Evolutionary conservation across 1,139 yeast species (phyloP), one percentile per base, ranked within the genome.

Genomic region (Pichia sp.): DNA sequence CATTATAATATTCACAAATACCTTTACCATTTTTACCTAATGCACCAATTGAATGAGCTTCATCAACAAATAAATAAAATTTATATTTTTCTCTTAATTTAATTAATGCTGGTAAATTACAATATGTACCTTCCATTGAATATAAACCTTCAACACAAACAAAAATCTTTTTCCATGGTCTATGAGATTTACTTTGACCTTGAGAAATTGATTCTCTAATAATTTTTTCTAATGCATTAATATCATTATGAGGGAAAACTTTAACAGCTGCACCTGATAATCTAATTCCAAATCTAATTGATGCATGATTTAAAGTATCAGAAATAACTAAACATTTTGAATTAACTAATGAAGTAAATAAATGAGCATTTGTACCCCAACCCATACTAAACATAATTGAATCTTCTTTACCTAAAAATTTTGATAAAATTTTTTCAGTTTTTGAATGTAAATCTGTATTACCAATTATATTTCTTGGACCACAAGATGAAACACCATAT

Each of bases 11-110:
- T 63, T 94, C 97, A 68, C 97, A 90, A 33, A 92, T 83, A 60
- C 99, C 99, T 60, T 87, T 80, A 42, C 98, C 98, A 41, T 69
- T 67, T 35, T 95, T 94, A 29, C 99, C 99, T 66, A 92, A 75
- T 9, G 98, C 98, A 60, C 99, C 99, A 60, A 94, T 84, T 4
- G 97, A 90, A 64, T 92, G 99, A 22, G 98, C 98, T 66, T 92
- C 99, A 63, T 92, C 99, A 51, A 94, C 86, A 61, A 86, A 92
- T 48, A 92, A 69, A 61, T 87, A 87, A 60, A 92, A 85, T 61
- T 89, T 89, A 70, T 94, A 92, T 63, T 85, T 86, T 42, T 87
- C 77, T 58, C 86, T 84, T 54, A 92, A 70, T 56, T 77, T 83
- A 35, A 92, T 73, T 43, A 92, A 64, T 51, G 67, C 75, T 10